These are phyloP conservation scores for Coprinopsis sp. DNA, from an alignment of 768 basidiomycete genomes.

Conservation along the genomic window DNA sequence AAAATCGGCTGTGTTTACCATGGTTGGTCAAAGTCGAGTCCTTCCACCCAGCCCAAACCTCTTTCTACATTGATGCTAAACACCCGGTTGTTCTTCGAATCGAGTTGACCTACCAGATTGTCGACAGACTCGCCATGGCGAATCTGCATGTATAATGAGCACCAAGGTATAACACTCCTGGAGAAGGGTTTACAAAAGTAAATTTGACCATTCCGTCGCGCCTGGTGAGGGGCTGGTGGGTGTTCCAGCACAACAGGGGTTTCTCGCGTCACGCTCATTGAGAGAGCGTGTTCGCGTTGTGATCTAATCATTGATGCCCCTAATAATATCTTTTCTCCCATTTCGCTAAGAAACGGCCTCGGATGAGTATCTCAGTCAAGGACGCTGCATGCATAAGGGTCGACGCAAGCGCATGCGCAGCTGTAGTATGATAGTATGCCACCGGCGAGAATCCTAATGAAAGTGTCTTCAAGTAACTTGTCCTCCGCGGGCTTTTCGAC, in stretches of 20 bases:
- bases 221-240: not conserved
- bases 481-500: too few relatives aligned
- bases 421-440: too few relatives aligned
- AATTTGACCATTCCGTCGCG: constrained; percentile 30
- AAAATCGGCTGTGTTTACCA: constrained; percentile 37
- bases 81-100: not conserved
- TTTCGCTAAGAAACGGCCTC: too few relatives aligned
- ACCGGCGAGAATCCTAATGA: too few relatives aligned
- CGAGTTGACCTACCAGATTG: constrained; percentile 50
- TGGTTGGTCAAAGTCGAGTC: constrained; percentile 74
- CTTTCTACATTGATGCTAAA: constrained; percentile 15
- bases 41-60: constrained; percentile 70
- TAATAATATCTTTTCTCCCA: too few relatives aligned
- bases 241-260: not conserved
- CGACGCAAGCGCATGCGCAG: too few relatives aligned
- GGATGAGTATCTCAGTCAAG: too few relatives aligned
- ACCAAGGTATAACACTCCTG: not conserved
- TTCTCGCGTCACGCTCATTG: constrained; percentile 1
- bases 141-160: constrained; percentile 35
- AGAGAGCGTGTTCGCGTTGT: too few relatives aligned
- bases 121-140: constrained; percentile 78
- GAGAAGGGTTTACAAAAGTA: constrained; percentile 32
- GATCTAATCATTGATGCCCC: too few relatives aligned
- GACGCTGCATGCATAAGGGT: too few relatives aligned
- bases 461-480: too few relatives aligned